Percentiles rank a stretch among this genome's conserved stretches.
These are phyloP conservation scores for Pascua guehoae DNA, from an alignment of 1,284 basidiomycete species.

Conservation along the genomic window DNA sequence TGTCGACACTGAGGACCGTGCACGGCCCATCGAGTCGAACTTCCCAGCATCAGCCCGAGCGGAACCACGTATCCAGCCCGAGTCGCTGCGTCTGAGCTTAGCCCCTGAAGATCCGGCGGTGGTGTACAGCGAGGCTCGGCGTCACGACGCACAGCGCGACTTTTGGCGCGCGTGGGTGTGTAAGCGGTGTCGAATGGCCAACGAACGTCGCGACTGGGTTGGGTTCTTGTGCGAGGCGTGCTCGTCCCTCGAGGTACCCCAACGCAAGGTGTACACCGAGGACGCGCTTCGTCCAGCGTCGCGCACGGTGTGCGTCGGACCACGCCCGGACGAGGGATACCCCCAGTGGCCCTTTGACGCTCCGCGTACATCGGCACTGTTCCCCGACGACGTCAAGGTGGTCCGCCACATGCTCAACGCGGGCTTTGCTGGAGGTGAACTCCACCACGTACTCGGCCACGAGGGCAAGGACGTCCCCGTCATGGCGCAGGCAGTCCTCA, in stretches of 20 bases:
- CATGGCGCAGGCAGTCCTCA: conserved; percentile 6
- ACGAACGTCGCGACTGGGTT: conserved; percentile 37
- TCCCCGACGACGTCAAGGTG: conserved; percentile 37
- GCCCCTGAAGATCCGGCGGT: conserved; percentile 18
- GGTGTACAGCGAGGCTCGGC: conserved; percentile 8
- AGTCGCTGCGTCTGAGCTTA: conserved; percentile 23
- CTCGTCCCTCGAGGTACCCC: conserved; percentile 8
- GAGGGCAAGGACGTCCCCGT: conserved; percentile 19
- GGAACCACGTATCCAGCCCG: conserved; percentile 20
- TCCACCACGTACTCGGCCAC: conserved; percentile 28
- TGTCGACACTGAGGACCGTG: no score
- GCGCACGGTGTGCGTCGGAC: conserved; percentile 31
- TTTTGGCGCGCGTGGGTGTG: conserved; percentile 44
- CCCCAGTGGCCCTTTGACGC: conserved; percentile 18
- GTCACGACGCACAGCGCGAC: conserved; percentile 23
- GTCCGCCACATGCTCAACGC: conserved; percentile 24
- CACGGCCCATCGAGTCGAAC: background rate
- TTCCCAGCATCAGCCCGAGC: conserved; percentile 1
- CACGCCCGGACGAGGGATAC: conserved; percentile 30
- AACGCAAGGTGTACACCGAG: conserved; percentile 22
- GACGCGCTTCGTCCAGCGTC: conserved; percentile 22
- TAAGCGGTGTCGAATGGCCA: conserved; percentile 32
- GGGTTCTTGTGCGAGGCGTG: conserved; percentile 41
- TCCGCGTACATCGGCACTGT: conserved; percentile 22
- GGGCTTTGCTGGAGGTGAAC: conserved; percentile 17